These are phyloP conservation scores for Leccinum variicolor DNA, from an alignment of 768 basidiomycete species.

Conservation along the genomic window DNA sequence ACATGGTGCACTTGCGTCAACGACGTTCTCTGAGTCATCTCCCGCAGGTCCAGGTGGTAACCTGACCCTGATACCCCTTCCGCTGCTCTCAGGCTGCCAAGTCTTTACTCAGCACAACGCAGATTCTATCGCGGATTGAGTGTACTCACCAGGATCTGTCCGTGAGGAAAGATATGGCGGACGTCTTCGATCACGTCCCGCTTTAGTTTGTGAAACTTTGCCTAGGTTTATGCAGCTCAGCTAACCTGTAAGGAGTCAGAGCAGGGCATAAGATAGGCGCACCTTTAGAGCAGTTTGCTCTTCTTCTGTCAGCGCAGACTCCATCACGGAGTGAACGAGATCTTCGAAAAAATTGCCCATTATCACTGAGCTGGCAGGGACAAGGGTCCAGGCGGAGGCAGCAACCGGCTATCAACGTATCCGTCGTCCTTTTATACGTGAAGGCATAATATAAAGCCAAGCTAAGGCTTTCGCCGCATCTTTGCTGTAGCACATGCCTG, in stretches of 20 bases:
- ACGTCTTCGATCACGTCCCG: constrained; percentile 29
- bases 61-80: constrained; percentile 20
- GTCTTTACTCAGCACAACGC: not conserved
- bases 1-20: constrained; percentile 8
- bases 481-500: not conserved
- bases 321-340: constrained; percentile 19
- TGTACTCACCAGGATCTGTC: constrained; percentile 25
- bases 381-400: not conserved
- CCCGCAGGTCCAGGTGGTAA: constrained; percentile 16
- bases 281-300: constrained; percentile 28
- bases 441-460: not conserved
- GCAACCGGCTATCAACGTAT: not conserved
- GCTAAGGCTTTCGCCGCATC: not conserved
- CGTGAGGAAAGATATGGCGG: constrained; percentile 25
- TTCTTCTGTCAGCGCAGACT: constrained; percentile 19
- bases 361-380: constrained; percentile 10
- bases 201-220: constrained; percentile 29
- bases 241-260: not conserved
- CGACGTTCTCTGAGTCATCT: not conserved
- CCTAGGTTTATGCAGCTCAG: constrained; percentile 6
- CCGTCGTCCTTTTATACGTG: not conserved
- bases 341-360: constrained; percentile 33
- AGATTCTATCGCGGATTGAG: not conserved
- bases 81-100: constrained; percentile 22
- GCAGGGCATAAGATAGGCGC: not conserved